Conservation (phyloP, 768 basidiomycete genomes). For the Phaffia australis region DNA sequence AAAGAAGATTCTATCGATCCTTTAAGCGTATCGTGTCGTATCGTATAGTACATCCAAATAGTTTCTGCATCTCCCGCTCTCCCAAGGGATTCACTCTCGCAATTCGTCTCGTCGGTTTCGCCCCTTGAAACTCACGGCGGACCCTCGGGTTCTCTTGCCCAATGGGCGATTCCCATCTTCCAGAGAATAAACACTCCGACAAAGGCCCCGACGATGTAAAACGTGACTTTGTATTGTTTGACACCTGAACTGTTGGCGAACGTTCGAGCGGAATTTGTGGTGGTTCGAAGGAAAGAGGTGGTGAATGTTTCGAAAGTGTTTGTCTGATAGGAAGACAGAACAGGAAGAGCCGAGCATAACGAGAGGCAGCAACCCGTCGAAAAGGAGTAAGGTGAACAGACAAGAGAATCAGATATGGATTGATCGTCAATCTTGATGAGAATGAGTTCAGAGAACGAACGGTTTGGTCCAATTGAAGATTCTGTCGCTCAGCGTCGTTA, state of each 20-base stretch:
- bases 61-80: too few species aligned
- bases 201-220: conserved; percentile 50
- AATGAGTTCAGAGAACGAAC: conserved; percentile 41
- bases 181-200: conserved; percentile 50
- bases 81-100: too few species aligned
- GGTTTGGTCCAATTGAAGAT: conserved; percentile 62
- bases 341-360: too few species aligned
- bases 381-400: background rate
- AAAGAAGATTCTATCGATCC: too few species aligned
- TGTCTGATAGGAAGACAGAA: conserved; percentile 40
- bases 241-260: conserved; percentile 58
- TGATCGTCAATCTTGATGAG: background rate
- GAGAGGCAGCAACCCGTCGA: too few species aligned
- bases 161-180: conserved; percentile 37
- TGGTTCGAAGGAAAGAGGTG: conserved; percentile 53
- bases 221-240: conserved; percentile 58
- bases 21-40: too few species aligned
- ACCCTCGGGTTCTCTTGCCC: conserved; percentile 15
- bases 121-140: background rate
- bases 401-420: background rate
- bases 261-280: conserved; percentile 58
- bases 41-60: too few species aligned
- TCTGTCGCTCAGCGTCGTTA: conserved; percentile 72
- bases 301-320: conserved; percentile 60
- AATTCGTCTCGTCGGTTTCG: background rate